Conservation (phyloP, 1,139 yeast genomes). For the Arxiozyma bovina region DNA sequence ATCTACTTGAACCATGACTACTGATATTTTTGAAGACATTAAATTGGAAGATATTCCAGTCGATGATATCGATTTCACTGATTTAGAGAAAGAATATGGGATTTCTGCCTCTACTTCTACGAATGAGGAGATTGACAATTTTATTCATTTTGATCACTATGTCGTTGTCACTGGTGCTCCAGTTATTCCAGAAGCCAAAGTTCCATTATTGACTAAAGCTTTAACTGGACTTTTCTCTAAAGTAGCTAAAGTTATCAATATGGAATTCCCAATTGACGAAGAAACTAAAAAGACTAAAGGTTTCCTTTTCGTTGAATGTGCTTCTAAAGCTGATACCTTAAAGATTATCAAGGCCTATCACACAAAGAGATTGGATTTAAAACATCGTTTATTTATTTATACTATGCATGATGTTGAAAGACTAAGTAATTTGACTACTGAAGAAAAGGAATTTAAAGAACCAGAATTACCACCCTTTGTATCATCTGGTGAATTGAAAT, state of each 20-base stretch:
- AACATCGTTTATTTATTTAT: conserved; percentile 83
- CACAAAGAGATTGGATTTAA: conserved; percentile 86
- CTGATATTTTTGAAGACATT: conserved; percentile 18
- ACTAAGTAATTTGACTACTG: conserved; percentile 50
- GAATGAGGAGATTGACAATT: conserved; percentile 32
- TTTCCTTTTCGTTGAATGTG: conserved; percentile 78
- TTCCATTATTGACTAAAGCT: conserved; percentile 75
- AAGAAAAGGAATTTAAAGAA: conserved; percentile 51
- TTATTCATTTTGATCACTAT: conserved; percentile 59
- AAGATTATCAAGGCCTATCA: conserved; percentile 74
- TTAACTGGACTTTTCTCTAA: conserved; percentile 68
- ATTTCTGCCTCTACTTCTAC: conserved; percentile 33
- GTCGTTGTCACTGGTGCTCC: conserved; percentile 95
- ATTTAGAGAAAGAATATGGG: conserved; percentile 68
- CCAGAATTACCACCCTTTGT: conserved; percentile 65
- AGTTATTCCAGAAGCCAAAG: conserved; percentile 83
- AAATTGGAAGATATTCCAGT: conserved; percentile 38
- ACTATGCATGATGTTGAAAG: conserved; percentile 78
- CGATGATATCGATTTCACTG: conserved; percentile 79
- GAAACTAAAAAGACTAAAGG: conserved; percentile 80
- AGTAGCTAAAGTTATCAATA: conserved; percentile 44
- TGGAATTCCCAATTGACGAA: conserved; percentile 65
- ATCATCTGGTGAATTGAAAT: conserved; percentile 70
- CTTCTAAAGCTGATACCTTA: conserved; percentile 56
- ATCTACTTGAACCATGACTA: conserved; percentile 6